A percentile compares a stretch with the other conserved stretches of the same genome.
Evolutionary conservation across 2,329 filamentous ascomycete species (phyloP).

Genomic region (Colletotrichum musae): DNA sequence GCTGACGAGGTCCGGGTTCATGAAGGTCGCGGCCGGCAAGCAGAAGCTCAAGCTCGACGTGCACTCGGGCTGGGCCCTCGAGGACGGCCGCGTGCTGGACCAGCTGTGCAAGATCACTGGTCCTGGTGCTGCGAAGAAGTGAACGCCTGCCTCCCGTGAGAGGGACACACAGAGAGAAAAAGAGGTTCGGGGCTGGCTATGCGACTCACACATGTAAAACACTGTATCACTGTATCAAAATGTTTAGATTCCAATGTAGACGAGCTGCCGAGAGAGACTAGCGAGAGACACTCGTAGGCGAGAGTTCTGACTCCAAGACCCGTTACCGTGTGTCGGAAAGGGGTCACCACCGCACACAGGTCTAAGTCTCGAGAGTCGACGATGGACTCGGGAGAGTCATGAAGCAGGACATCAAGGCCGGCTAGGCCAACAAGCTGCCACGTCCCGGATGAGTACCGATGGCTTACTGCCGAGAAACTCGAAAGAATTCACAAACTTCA

Average conservation of each 20-base stretch:
- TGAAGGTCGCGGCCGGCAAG: constrained; percentile 63
- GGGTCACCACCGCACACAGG: too few species aligned
- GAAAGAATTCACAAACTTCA: background rate
- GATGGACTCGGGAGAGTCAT: too few species aligned
- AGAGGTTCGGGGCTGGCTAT: too few species aligned
- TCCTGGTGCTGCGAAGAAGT: background rate
- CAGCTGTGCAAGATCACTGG: constrained; percentile 57
- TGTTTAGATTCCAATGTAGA: background rate
- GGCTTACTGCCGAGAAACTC: background rate
- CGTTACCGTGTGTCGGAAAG: too few species aligned
- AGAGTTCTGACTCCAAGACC: too few species aligned
- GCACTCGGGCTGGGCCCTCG: constrained; percentile 69
- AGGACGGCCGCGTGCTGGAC: constrained; percentile 72
- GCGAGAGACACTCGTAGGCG: background rate
- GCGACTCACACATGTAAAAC: too few species aligned
- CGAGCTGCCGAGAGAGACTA: background rate
- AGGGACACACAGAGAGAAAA: background rate
- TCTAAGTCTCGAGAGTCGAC: too few species aligned
- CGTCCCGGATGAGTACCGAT: too few species aligned
- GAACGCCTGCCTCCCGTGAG: background rate
- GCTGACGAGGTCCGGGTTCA: constrained; percentile 71
- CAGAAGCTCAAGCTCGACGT: constrained; percentile 71
- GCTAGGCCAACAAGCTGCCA: too few species aligned
- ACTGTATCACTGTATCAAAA: constrained; percentile 16
- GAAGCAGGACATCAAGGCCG: too few species aligned